Conservation (phyloP, 176 grass and related monocot genomes). For the Secale cereale region DNA sequence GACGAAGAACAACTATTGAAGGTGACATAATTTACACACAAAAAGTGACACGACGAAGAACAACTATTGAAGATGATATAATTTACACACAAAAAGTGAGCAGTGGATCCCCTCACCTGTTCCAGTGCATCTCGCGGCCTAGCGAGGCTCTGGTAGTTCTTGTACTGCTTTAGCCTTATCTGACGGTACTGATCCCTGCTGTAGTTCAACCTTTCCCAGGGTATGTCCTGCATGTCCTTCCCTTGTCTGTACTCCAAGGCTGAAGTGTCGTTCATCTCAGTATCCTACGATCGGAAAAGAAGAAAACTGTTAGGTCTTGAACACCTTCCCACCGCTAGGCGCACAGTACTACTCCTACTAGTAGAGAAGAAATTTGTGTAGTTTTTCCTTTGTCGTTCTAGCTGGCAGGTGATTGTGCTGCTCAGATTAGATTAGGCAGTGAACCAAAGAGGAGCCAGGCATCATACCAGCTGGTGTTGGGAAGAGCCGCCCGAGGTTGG, state of each 20-base stretch:
- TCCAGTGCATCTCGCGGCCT: not conserved
- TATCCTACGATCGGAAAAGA: not conserved
- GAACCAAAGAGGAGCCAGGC: not conserved
- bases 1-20: not conserved
- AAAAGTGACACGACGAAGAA: not conserved
- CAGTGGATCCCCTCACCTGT: conserved; percentile 1
- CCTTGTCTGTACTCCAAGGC: conserved; percentile 27
- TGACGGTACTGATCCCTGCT: conserved; percentile 47
- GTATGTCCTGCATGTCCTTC: conserved; percentile 65
- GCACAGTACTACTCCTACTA: not conserved
- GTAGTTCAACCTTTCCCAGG: conserved; percentile 59
- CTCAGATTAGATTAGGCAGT: not conserved
- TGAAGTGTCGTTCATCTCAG: conserved; percentile 24
- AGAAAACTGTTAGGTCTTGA: not conserved
- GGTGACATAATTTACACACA: not conserved
- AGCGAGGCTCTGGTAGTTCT: conserved; percentile 41
- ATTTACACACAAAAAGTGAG: not conserved
- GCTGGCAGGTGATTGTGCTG: not conserved
- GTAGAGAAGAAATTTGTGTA: too few species aligned
- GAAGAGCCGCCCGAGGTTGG: not conserved
- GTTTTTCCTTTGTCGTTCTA: not conserved
- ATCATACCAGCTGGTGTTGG: not conserved
- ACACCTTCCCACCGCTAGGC: not conserved
- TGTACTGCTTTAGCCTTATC: conserved; percentile 56
- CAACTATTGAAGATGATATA: not conserved